Evolutionary conservation across 805 yeast species (phyloP).

Genomic region (Ogataea corticis): DNA sequence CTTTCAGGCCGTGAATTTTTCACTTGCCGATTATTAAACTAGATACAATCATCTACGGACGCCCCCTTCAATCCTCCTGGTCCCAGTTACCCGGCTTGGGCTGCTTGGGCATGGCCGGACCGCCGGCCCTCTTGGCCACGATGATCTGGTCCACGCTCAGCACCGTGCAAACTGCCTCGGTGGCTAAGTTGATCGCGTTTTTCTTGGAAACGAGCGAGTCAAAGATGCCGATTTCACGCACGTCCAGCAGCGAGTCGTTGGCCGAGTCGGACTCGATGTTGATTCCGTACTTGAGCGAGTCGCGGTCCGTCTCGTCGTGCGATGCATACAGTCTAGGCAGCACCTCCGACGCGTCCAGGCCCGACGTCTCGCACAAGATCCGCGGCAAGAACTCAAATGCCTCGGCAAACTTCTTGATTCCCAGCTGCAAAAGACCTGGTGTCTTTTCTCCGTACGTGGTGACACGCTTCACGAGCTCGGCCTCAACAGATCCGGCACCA

Average conservation of each 20-base stretch:
- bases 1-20: not conserved
- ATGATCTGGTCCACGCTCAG: slow-evolving; percentile 94
- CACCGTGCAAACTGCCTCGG: slow-evolving; percentile 91
- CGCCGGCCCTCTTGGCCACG: slow-evolving; percentile 99
- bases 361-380: slow-evolving; percentile 91
- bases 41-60: not conserved
- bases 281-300: slow-evolving; percentile 51
- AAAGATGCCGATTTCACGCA: slow-evolving; percentile 65
- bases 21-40: not conserved
- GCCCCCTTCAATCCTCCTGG: slow-evolving; percentile 63
- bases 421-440: slow-evolving; percentile 89
- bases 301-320: slow-evolving; percentile 55
- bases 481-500: slow-evolving; percentile 96
- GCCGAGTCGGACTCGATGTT: slow-evolving; percentile 74
- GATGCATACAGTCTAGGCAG: slow-evolving; percentile 87
- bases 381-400: slow-evolving; percentile 95
- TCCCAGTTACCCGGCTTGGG: slow-evolving; percentile 95
- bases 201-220: slow-evolving; percentile 80
- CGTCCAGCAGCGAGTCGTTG: slow-evolving; percentile 68
- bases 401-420: slow-evolving; percentile 89
- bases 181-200: slow-evolving; percentile 89
- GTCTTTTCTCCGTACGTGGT: slow-evolving; percentile 89
- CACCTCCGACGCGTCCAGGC: slow-evolving; percentile 87
- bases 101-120: slow-evolving; percentile 87
- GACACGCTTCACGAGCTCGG: slow-evolving; percentile 77